These are phyloP conservation scores for Chrysophaeum taylorii DNA, from an alignment of 352 stramenopile genomes.

Conservation along the genomic window DNA sequence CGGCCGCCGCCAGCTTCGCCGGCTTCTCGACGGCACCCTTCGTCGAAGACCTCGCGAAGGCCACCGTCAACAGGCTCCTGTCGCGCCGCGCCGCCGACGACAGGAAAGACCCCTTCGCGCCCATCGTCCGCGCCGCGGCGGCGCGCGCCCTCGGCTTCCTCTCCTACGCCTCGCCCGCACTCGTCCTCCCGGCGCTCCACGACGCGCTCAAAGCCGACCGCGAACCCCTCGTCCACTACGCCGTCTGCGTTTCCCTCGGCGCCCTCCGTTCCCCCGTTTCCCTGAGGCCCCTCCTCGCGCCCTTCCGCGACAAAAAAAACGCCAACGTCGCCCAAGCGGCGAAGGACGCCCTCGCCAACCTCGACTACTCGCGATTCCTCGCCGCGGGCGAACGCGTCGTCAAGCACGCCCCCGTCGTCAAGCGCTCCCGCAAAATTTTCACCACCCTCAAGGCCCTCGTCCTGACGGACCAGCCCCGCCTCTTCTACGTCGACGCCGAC, in stretches of 20 bases:
- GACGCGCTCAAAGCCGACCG: background rate
- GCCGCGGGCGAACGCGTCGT: background rate
- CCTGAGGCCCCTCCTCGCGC: background rate
- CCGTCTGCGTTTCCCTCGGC: background rate
- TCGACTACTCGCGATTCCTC: background rate
- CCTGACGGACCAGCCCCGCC: background rate
- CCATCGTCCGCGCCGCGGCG: background rate
- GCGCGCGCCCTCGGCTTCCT: background rate
- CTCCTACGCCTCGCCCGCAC: background rate
- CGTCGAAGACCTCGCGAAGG: background rate
- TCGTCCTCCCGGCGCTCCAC: slow-evolving; percentile 4
- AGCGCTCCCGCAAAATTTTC: background rate
- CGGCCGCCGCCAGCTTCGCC: background rate
- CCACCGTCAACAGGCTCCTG: too few relatives aligned
- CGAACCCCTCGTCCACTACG: background rate
- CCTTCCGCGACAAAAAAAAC: slow-evolving; percentile 1
- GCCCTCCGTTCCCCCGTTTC: background rate
- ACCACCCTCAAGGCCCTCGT: slow-evolving; percentile 8
- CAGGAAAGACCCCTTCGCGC: background rate
- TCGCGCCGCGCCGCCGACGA: background rate
- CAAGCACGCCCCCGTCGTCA: background rate
- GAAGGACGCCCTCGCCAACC: background rate
- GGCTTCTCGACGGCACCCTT: background rate
- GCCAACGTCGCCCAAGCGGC: background rate
- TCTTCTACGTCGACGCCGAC: slow-evolving; percentile 12